Base-by-base conservation (phyloP, 2,329 filamentous ascomycete species). In the Colletotrichum sp. region DNA sequence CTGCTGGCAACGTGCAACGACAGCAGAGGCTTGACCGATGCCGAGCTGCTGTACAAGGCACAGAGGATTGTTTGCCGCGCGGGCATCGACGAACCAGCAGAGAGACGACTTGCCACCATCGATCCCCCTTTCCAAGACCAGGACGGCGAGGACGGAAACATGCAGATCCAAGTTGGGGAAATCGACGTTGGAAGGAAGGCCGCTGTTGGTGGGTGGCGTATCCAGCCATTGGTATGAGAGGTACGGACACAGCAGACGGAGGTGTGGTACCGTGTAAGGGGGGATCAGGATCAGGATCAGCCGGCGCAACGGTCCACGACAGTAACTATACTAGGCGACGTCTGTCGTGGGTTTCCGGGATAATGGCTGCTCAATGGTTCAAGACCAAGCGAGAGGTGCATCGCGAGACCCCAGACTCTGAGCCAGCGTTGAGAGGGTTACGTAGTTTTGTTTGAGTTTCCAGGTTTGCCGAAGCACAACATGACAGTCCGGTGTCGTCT, bases 131-230 rank as follows among this genome's bases (percentile, higher is more conserved):
- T 59, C 44, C 30, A 18, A 30, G 44, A 52, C 12, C 6, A 36
- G 32, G 18, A 64, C 44, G 36, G 49, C 26, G 32, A 30, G 34
- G 59, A 69, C 32, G 44, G 70, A 59, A 34, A 21, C 16, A 28
- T 69, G 73, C 70, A 73, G 73, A 69, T 69, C 57, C 73, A 73
- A 59, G 73, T 16, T 59, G 65, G 36, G 24, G 57, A 30, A 49
- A 64, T 62, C 70, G 70, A 44, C 49, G 30, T 34, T 24, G 66
- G 66, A 60, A n/a, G 68, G 44, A 49, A 49, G 44, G 44, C n/a
- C 44, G 44, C 44, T 49, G 44, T 49, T 39, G 26, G 36, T 55
- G 36, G 55, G 39, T 68, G 52, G 32, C 34, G 49, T 44, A 52
- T n/a, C 39, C 65, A 49, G 7, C 44, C 10, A 49, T 13, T 49